Evolutionary conservation across 2,329 filamentous ascomycete genomes (phyloP).

Genomic region (Phialophora tarda): DNA sequence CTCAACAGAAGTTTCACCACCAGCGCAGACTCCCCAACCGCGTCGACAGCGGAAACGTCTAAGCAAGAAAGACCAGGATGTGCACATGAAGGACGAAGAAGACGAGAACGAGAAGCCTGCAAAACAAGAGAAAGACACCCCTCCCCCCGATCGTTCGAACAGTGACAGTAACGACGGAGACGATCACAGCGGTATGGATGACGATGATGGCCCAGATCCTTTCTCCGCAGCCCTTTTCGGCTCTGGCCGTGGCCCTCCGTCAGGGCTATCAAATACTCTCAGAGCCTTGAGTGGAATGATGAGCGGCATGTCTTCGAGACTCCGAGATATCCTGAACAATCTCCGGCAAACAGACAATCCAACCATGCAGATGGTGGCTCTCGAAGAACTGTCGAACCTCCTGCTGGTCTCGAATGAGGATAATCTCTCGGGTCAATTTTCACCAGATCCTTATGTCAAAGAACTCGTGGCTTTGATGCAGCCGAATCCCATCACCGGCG

Average conservation of each 20-base stretch:
- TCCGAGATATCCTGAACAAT: constrained; percentile 77
- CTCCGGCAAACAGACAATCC: constrained; percentile 83
- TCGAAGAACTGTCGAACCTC: constrained; percentile 92
- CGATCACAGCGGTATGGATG: constrained; percentile 59
- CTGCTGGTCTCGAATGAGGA: constrained; percentile 95
- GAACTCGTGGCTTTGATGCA: constrained; percentile 93
- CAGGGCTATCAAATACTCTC: constrained; percentile 77
- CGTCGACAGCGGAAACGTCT: constrained; percentile 61
- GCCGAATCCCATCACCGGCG: constrained; percentile 75
- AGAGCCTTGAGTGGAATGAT: constrained; percentile 91
- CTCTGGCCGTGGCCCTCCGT: constrained; percentile 63
- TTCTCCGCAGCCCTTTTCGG: constrained; percentile 70
- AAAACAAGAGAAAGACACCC: constrained; percentile 51
- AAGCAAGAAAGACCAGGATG: constrained; percentile 66
- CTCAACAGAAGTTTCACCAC: constrained; percentile 44
- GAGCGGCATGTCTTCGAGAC: constrained; percentile 77
- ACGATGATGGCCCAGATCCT: constrained; percentile 65
- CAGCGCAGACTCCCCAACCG: constrained; percentile 44
- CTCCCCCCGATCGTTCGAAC: constrained; percentile 53
- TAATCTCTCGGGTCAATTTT: constrained; percentile 92
- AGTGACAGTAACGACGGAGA: constrained; percentile 72
- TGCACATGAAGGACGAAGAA: constrained; percentile 70
- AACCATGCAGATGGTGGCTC: constrained; percentile 84
- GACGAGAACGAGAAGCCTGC: constrained; percentile 49
- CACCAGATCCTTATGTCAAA: constrained; percentile 92